Evolutionary conservation across 2,329 filamentous ascomycete genomes (phyloP).

Genomic region (Fusarium sp.): DNA sequence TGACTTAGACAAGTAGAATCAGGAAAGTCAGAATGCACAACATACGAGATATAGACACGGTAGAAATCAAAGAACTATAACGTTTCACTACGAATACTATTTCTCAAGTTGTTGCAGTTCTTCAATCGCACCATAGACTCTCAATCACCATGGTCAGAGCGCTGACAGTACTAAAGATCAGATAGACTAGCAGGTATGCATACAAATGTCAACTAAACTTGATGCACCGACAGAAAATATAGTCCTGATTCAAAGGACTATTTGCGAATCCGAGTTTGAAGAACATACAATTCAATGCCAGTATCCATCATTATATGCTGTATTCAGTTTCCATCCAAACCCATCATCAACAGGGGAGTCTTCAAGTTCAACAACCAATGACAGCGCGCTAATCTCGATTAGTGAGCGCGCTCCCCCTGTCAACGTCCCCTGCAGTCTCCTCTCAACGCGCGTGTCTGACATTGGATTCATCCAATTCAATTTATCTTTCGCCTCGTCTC

Average conservation of each 20-base stretch:
- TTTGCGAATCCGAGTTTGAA: background rate
- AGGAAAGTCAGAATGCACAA: background rate
- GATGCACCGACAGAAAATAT: background rate
- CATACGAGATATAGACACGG: background rate
- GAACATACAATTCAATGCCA: background rate
- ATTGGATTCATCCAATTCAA: slow-evolving; percentile 30
- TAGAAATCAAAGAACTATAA: background rate
- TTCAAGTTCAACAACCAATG: slow-evolving; percentile 10
- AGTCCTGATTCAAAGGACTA: background rate
- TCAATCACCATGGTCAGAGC: background rate
- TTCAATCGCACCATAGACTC: background rate
- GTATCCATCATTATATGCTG: background rate
- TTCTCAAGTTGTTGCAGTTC: background rate
- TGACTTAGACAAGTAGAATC: background rate
- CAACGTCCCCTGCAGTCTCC: slow-evolving; percentile 36
- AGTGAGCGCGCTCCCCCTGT: slow-evolving; percentile 39
- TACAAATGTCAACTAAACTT: background rate
- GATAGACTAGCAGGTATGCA: background rate
- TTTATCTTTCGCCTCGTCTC: slow-evolving; percentile 25
- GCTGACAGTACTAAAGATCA: background rate
- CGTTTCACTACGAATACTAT: background rate
- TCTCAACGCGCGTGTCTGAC: slow-evolving; percentile 38
- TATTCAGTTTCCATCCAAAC: background rate
- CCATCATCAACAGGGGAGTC: slow-evolving; percentile 2
- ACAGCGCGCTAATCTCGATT: slow-evolving; percentile 28